These are phyloP conservation scores for Colletotrichum nymphaeae DNA, from an alignment of 2,329 filamentous ascomycete species.

Conservation along the genomic window DNA sequence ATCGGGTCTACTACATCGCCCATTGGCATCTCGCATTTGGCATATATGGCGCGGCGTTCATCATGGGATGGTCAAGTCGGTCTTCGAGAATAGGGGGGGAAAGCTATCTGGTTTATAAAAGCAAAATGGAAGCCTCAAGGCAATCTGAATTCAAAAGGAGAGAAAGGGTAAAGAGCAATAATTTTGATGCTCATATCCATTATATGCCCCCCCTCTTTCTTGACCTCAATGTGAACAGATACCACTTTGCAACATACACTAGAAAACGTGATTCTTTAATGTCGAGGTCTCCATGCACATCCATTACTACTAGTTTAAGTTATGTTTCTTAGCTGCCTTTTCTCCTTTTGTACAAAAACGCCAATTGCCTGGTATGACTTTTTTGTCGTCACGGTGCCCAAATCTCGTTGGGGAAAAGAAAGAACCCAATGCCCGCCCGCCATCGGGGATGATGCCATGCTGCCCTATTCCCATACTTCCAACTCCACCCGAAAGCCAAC, in stretches of 20 bases:
- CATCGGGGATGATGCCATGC: neutral
- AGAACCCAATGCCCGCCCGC: neutral
- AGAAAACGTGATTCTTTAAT: neutral
- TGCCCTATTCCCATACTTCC: neutral
- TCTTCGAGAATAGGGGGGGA: neutral
- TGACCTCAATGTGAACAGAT: neutral
- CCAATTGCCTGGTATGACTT: neutral
- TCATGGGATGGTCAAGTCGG: neutral
- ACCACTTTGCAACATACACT: neutral
- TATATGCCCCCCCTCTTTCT: neutral
- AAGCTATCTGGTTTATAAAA: neutral
- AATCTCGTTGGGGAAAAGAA: neutral
- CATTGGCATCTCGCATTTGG: neutral
- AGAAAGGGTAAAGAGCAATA: neutral
- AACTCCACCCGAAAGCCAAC: neutral
- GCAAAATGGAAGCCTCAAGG: neutral
- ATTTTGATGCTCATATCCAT: neutral
- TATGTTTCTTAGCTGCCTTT: neutral
- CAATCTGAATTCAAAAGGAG: neutral
- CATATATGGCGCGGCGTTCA: slow-evolving; percentile 25
- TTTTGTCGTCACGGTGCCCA: neutral
- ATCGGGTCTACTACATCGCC: neutral
- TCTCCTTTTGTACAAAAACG: neutral
- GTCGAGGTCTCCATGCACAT: neutral
- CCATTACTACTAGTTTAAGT: neutral